Evolutionary conservation across 257 asterid species (phyloP).

Genomic region (Primulina tabacum): DNA sequence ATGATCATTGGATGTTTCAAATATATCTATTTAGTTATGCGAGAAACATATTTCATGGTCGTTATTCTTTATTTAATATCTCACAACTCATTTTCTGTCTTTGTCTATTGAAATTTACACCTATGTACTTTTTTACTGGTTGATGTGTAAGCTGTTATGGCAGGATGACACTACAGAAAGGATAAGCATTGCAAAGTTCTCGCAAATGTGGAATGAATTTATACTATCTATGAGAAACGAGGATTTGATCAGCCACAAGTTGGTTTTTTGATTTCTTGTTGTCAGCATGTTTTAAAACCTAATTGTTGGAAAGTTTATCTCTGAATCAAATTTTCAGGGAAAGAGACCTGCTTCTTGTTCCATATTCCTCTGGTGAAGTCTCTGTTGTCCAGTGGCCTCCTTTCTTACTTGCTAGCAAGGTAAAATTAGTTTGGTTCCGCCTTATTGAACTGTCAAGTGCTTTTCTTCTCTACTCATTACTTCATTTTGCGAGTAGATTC

Average conservation of each 20-base stretch:
- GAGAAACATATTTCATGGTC: slow-evolving; percentile 4
- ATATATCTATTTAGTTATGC: slow-evolving; percentile 1
- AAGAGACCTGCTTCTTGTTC: slow-evolving; percentile 89
- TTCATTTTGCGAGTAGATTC: slow-evolving; percentile 58
- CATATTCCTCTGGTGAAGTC: slow-evolving; percentile 79
- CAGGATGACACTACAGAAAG: slow-evolving; percentile 71
- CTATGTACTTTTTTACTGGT: slow-evolving; percentile 14
- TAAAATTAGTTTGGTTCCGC: slow-evolving; percentile 29
- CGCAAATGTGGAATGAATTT: slow-evolving; percentile 99
- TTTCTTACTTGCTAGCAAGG: slow-evolving; percentile 98
- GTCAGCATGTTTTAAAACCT: neutral
- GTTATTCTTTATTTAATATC: slow-evolving; percentile 1
- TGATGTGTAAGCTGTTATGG: slow-evolving; percentile 30
- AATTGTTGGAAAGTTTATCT: slow-evolving; percentile 15
- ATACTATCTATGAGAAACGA: slow-evolving; percentile 86
- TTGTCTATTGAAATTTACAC: slow-evolving; percentile 7
- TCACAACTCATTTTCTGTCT: slow-evolving; percentile 9
- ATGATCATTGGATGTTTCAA: slow-evolving; percentile 17
- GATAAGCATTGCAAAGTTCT: slow-evolving; percentile 83
- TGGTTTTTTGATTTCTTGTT: slow-evolving; percentile 20
- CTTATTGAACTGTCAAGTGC: slow-evolving; percentile 13
- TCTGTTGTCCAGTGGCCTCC: slow-evolving; percentile 99
- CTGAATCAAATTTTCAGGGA: slow-evolving; percentile 55
- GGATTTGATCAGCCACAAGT: slow-evolving; percentile 89
- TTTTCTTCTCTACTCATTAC: slow-evolving; percentile 28